These are phyloP conservation scores for Trichaptum fuscoviolaceum DNA, from an alignment of 768 basidiomycete genomes.

Conservation along the genomic window DNA sequence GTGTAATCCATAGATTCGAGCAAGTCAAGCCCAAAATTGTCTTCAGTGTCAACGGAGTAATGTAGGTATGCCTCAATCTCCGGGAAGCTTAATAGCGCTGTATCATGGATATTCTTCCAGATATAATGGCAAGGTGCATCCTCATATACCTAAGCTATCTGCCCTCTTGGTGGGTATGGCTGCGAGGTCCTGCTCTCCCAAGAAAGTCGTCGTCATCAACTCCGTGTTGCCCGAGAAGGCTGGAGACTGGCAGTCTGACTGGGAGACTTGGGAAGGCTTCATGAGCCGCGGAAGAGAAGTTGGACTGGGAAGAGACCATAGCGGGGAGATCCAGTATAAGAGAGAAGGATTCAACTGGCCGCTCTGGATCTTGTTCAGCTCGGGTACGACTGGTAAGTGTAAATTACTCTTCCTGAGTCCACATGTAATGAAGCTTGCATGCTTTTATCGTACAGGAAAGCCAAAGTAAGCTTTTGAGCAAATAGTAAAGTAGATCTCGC, in stretches of 20 bases:
- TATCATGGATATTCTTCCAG: constrained; percentile 25
- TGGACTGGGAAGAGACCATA: constrained; percentile 41
- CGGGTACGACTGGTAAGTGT: constrained; percentile 67
- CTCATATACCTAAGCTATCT: constrained; percentile 60
- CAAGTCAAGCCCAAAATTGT: constrained; percentile 74
- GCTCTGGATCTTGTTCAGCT: constrained; percentile 84
- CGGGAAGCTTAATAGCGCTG: neutral
- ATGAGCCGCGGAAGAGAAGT: constrained; percentile 38
- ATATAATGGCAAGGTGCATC: constrained; percentile 68
- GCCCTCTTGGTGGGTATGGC: constrained; percentile 49
- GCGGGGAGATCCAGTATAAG: constrained; percentile 61
- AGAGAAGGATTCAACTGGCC: constrained; percentile 66
- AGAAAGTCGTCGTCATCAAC: constrained; percentile 56
- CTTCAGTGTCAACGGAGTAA: constrained; percentile 68
- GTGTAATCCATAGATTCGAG: constrained; percentile 45
- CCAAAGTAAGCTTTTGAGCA: constrained; percentile 6
- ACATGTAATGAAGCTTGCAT: no score
- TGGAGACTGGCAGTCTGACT: constrained; percentile 23
- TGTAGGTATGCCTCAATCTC: constrained; percentile 34
- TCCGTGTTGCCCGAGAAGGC: constrained; percentile 22
- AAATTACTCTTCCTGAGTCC: neutral
- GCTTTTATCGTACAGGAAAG: constrained; percentile 10
- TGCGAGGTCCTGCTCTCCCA: constrained; percentile 28
- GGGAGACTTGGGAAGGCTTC: constrained; percentile 53
- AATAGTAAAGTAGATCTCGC: no score